These are phyloP conservation scores for Schizophyllum commune DNA, from an alignment of 1,284 basidiomycete species.

Conservation along the genomic window DNA sequence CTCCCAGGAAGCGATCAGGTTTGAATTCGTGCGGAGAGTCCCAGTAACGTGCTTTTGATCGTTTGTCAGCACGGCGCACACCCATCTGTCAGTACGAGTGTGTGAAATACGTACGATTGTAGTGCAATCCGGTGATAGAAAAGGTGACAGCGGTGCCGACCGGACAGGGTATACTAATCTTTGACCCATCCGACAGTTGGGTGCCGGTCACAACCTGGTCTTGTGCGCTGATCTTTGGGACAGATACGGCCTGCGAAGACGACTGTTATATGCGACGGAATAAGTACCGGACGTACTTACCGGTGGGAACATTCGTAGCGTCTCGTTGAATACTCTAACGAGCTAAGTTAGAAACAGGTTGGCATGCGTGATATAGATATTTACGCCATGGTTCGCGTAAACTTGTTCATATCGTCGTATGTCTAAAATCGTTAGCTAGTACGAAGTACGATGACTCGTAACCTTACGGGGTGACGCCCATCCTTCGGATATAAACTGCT, in stretches of 20 bases:
- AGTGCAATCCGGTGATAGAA: conserved; percentile 37
- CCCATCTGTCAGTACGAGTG: neutral
- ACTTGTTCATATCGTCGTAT: neutral
- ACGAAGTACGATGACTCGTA: too few species aligned
- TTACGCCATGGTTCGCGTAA: neutral
- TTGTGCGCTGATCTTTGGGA: conserved; percentile 44
- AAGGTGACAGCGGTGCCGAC: conserved; percentile 34
- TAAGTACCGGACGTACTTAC: conserved; percentile 34
- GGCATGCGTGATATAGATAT: neutral
- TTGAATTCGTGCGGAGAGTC: conserved; percentile 40
- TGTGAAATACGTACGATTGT: conserved; percentile 27
- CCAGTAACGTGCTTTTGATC: conserved; percentile 41
- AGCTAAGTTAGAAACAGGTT: conserved; percentile 2
- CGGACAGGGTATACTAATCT: conserved; percentile 32
- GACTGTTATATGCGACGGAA: neutral
- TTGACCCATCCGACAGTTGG: conserved; percentile 27
- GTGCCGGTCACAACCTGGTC: conserved; percentile 34
- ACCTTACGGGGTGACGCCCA: neutral
- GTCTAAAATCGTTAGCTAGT: too few species aligned
- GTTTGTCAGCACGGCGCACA: neutral
- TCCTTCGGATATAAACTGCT: conserved; percentile 24
- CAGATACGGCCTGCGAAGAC: conserved; percentile 25
- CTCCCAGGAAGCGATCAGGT: conserved; percentile 42
- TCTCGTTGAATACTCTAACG: conserved; percentile 48
- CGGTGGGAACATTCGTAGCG: conserved; percentile 51